phyloP scores from a whole-genome alignment of 2,329 filamentous ascomycete genomes.

The Cytospora chrysosperma region DNA sequence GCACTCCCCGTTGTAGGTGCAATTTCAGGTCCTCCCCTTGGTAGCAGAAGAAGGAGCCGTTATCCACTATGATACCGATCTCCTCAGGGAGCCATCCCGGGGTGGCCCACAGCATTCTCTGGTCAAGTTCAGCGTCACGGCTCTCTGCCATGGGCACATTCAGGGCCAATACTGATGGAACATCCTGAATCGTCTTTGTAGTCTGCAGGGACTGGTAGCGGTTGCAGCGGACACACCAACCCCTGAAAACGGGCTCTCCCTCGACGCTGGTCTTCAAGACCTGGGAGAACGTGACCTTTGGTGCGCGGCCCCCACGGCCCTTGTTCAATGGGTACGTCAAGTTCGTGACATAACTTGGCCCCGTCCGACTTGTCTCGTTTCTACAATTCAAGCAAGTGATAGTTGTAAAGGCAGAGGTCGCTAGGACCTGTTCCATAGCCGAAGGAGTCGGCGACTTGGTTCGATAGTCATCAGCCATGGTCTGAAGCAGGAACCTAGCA shows the following conservation, averaged over 20 bases:
- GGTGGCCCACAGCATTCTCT: conserved; percentile 80
- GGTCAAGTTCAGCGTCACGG: conserved; percentile 54
- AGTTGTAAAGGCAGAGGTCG: conserved; percentile 67
- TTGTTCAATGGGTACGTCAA: conserved; percentile 70
- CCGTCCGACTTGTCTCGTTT: conserved; percentile 79
- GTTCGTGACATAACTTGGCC: conserved; percentile 80
- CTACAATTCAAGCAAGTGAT: conserved; percentile 86
- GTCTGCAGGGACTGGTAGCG: conserved; percentile 87
- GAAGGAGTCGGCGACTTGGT: conserved; percentile 61
- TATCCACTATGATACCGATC: conserved; percentile 86
- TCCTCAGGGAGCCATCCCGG: conserved; percentile 92
- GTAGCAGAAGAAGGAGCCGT: conserved; percentile 91
- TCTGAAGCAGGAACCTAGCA: conserved; percentile 81
- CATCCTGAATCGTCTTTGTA: conserved; percentile 76
- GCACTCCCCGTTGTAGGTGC: conserved; percentile 74
- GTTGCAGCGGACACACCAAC: conserved; percentile 90
- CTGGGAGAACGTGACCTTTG: conserved; percentile 74
- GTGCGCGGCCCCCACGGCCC: conserved; percentile 49
- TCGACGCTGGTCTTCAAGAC: conserved; percentile 92
- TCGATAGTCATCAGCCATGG: conserved; percentile 74
- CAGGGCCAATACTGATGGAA: conserved; percentile 84
- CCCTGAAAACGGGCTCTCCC: conserved; percentile 80
- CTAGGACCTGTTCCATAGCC: conserved; percentile 73
- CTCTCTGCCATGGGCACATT: conserved; percentile 68
- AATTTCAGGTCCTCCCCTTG: conserved; percentile 86